Evolutionary conservation across 805 yeast species (phyloP).

Genomic region (Cyberlindnera saturnus): DNA sequence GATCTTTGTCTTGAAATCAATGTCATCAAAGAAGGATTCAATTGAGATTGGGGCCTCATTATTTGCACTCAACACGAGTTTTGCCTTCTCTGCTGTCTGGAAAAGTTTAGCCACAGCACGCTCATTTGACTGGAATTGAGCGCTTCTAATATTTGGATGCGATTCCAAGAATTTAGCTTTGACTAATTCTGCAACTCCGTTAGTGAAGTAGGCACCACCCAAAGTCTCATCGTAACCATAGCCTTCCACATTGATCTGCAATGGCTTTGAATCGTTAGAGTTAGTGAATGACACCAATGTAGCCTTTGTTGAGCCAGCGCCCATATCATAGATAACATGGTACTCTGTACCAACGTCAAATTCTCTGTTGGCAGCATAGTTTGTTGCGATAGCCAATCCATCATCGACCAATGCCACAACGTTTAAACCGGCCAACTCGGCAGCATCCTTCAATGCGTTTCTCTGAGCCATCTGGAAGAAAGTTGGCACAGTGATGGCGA

Average conservation of each 20-base stretch:
- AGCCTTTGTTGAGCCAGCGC: constrained; percentile 87
- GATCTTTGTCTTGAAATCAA: constrained; percentile 64
- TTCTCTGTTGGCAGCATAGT: constrained; percentile 59
- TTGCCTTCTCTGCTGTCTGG: constrained; percentile 86
- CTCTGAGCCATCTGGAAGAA: constrained; percentile 61
- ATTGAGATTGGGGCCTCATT: constrained; percentile 68
- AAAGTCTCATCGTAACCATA: constrained; percentile 60
- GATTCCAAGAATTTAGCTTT: constrained; percentile 48
- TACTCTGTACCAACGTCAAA: constrained; percentile 42
- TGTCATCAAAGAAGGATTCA: constrained; percentile 68
- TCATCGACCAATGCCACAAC: constrained; percentile 75
- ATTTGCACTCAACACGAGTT: constrained; percentile 82
- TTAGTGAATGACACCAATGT: constrained; percentile 67
- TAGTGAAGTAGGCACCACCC: constrained; percentile 76
- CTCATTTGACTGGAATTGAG: constrained; percentile 38
- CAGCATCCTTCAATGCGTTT: constrained; percentile 65
- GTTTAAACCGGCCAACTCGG: constrained; percentile 58
- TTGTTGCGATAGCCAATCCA: constrained; percentile 86
- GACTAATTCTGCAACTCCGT: constrained; percentile 54
- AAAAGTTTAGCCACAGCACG: constrained; percentile 62
- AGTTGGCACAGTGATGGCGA: constrained; percentile 75
- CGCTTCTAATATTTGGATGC: constrained; percentile 32
- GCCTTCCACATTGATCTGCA: constrained; percentile 59
- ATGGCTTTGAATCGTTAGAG: constrained; percentile 34
- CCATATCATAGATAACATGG: constrained; percentile 81